These are phyloP conservation scores for Hanseniaspora meyeri DNA, from an alignment of 805 yeast genomes.

Conservation along the genomic window DNA sequence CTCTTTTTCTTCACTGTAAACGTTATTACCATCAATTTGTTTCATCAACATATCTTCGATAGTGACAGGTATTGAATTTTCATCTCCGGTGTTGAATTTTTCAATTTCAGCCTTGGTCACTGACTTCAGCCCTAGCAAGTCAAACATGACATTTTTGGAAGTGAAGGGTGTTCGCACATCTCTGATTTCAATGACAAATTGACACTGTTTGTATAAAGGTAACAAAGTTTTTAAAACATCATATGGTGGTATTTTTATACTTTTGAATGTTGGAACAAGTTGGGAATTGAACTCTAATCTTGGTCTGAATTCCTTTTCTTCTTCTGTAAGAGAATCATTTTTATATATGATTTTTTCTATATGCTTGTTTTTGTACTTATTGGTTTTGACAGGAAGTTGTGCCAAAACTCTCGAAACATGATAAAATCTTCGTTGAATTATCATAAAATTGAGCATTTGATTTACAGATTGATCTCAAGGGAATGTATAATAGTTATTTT, in stretches of 20 bases:
- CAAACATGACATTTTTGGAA: slow-evolving; percentile 69
- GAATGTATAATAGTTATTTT: no score
- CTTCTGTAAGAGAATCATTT: not conserved
- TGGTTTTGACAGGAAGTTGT: not conserved
- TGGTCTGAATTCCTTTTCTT: slow-evolving; percentile 42
- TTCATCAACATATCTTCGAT: not conserved
- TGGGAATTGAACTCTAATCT: slow-evolving; percentile 62
- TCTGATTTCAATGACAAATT: slow-evolving; percentile 69
- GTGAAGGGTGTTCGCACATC: slow-evolving; percentile 84
- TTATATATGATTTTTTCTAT: not conserved
- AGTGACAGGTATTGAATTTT: slow-evolving; percentile 19
- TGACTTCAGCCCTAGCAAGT: slow-evolving; percentile 20
- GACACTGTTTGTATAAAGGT: slow-evolving; percentile 64
- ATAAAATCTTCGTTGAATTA: not conserved
- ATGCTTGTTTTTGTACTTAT: not conserved
- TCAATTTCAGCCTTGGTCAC: slow-evolving; percentile 29
- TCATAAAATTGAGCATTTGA: not conserved
- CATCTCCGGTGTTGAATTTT: slow-evolving; percentile 38
- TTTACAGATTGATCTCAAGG: no score
- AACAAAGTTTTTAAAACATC: slow-evolving; percentile 60
- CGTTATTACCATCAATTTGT: not conserved
- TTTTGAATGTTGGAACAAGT: slow-evolving; percentile 48
- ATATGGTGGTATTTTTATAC: slow-evolving; percentile 84
- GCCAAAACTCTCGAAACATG: not conserved
- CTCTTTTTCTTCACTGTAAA: not conserved